phyloP scores from a whole-genome alignment of 352 stramenopile species.

The Pythium guiyangense region DNA sequence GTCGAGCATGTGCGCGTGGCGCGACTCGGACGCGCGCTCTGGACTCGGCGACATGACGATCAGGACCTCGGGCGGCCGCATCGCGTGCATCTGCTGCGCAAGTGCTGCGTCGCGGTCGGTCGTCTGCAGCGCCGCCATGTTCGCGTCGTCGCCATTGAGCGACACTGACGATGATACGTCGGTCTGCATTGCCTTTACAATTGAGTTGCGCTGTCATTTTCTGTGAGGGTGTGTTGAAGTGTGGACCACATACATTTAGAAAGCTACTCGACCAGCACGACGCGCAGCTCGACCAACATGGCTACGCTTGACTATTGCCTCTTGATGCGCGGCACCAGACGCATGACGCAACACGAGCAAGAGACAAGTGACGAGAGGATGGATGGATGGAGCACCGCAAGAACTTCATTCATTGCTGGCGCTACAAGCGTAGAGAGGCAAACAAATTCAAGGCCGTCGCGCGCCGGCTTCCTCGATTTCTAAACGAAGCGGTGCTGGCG shows the following conservation, averaged over 20 bases:
- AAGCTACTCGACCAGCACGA: too few species aligned
- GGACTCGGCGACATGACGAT: conserved; percentile 11
- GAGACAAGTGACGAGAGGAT: not conserved
- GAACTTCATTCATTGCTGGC: conserved; percentile 21
- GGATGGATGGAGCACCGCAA: conserved; percentile 6
- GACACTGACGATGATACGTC: not conserved
- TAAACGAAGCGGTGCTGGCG: conserved; percentile 16
- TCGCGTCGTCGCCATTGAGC: not conserved
- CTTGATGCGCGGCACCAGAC: not conserved
- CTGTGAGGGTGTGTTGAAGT: too few species aligned
- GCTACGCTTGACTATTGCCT: not conserved
- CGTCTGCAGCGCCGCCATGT: not conserved
- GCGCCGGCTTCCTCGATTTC: conserved; percentile 21
- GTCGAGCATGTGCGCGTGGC: not conserved
- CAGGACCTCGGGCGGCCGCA: not conserved
- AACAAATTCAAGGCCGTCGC: conserved; percentile 9
- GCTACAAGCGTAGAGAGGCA: conserved; percentile 3
- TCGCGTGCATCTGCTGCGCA: not conserved
- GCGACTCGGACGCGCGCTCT: not conserved
- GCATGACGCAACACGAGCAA: not conserved
- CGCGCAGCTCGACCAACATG: not conserved
- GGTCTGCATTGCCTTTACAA: not conserved
- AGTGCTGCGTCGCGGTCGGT: not conserved
- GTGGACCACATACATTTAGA: too few species aligned
- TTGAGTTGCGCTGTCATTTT: too few species aligned